A percentile compares a stretch with the other conserved stretches of the same genome.
phyloP scores from a whole-genome alignment of 2,329 filamentous ascomycete species.

The Aspergillus niger region DNA sequence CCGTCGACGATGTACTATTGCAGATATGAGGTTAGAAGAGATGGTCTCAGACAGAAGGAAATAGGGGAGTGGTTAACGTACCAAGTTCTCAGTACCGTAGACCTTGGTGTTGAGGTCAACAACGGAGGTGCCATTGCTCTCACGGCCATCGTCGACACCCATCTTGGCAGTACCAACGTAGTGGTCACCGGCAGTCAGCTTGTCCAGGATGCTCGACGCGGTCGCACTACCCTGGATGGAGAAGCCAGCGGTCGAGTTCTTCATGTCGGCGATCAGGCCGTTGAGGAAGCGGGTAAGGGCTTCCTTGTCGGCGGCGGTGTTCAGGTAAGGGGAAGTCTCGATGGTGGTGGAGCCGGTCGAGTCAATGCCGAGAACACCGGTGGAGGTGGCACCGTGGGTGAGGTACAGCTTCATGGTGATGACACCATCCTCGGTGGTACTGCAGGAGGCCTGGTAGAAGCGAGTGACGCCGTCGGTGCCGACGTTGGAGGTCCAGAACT shows the following conservation, averaged over 20 bases:
- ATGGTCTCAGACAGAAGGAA: not conserved
- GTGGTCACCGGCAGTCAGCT: constrained; percentile 51
- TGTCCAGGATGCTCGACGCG: constrained; percentile 17
- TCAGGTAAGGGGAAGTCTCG: constrained; percentile 18
- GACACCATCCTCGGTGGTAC: constrained; percentile 13
- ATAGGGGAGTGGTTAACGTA: constrained; percentile 8
- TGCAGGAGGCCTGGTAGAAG: constrained; percentile 26
- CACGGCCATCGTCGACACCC: constrained; percentile 58
- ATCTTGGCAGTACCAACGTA: constrained; percentile 61
- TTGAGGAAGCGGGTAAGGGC: constrained; percentile 18
- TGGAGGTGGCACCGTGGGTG: constrained; percentile 25
- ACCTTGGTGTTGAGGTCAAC: constrained; percentile 66
- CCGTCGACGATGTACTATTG: constrained; percentile 64
- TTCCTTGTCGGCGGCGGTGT: constrained; percentile 20
- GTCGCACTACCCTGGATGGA: constrained; percentile 18
- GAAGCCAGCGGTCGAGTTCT: constrained; percentile 13
- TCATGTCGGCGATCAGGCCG: constrained; percentile 17
- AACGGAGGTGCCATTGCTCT: constrained; percentile 57
- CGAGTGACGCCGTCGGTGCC: constrained; percentile 21
- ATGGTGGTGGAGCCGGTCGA: constrained; percentile 17
- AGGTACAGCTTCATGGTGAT: constrained; percentile 26
- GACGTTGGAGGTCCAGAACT: constrained; percentile 27
- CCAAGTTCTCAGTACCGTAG: constrained; percentile 67
- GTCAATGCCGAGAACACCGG: constrained; percentile 20
- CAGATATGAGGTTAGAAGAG: not conserved